Percentiles rank a stretch among this genome's conserved stretches.
These are phyloP conservation scores for Macrolepiota fuliginosa DNA, from an alignment of 768 basidiomycete species.

Conservation along the genomic window DNA sequence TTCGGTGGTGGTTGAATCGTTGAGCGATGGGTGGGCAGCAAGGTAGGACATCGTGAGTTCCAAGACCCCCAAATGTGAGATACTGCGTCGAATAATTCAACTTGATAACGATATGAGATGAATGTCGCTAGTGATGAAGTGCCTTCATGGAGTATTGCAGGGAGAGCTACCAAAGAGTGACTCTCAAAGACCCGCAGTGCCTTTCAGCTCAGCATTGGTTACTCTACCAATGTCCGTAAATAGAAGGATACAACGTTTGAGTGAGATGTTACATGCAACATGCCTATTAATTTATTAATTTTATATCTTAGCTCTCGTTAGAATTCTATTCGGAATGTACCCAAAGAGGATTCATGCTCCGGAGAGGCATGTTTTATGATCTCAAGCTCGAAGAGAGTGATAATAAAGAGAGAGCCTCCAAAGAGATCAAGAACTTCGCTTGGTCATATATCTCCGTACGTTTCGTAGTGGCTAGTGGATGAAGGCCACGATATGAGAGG, in stretches of 20 bases:
- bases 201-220: background rate
- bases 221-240: background rate
- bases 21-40: background rate
- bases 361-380: background rate
- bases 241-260: background rate
- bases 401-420: background rate
- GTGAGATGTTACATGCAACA: background rate
- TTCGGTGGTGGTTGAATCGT: background rate
- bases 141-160: background rate
- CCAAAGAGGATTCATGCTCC: background rate
- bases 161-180: background rate
- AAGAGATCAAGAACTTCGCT: background rate
- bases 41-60: background rate
- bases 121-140: constrained; percentile 1
- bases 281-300: no score
- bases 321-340: background rate
- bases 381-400: background rate
- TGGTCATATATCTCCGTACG: background rate
- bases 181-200: background rate
- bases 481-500: background rate
- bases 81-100: background rate
- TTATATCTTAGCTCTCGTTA: no score
- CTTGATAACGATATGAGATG: background rate
- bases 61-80: background rate
- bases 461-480: background rate